Conservation (phyloP, 2,329 filamentous ascomycete genomes). For the Fonsecaea nubica region DNA sequence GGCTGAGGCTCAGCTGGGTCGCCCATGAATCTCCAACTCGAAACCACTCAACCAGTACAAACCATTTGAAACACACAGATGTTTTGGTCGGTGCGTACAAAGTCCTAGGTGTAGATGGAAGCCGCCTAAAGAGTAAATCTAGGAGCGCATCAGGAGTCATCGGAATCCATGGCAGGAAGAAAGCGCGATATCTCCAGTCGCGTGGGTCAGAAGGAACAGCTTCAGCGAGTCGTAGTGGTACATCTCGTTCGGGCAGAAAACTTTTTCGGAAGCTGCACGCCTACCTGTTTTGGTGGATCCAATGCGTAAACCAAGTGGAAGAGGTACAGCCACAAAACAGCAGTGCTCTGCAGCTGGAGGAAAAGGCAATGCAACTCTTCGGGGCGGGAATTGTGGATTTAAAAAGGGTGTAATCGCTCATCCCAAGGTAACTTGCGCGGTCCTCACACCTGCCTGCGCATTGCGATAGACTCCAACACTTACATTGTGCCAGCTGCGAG, state of each 20-base stretch:
- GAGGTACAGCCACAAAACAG: background rate
- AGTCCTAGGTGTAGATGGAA: background rate
- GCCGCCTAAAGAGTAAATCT: background rate
- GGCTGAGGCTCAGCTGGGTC: conserved; percentile 2
- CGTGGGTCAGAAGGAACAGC: background rate
- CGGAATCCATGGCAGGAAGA: background rate
- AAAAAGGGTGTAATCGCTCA: too few species aligned
- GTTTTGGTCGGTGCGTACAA: background rate
- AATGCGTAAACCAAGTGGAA: background rate
- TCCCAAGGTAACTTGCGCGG: background rate
- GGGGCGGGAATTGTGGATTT: background rate
- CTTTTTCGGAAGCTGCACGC: background rate
- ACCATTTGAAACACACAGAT: background rate
- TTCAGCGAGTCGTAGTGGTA: background rate
- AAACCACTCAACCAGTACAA: background rate
- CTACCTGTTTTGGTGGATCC: background rate
- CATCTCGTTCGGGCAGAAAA: background rate
- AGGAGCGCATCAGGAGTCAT: background rate
- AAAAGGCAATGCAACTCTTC: background rate
- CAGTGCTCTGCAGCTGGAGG: background rate
- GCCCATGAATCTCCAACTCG: background rate
- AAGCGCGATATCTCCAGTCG: background rate
- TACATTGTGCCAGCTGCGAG: background rate
- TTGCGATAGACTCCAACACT: background rate
- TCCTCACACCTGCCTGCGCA: background rate